Percentiles rank a stretch among this genome's conserved stretches.
Conservation (phyloP, 768 basidiomycete genomes). For the Chalciporus piperatus region DNA sequence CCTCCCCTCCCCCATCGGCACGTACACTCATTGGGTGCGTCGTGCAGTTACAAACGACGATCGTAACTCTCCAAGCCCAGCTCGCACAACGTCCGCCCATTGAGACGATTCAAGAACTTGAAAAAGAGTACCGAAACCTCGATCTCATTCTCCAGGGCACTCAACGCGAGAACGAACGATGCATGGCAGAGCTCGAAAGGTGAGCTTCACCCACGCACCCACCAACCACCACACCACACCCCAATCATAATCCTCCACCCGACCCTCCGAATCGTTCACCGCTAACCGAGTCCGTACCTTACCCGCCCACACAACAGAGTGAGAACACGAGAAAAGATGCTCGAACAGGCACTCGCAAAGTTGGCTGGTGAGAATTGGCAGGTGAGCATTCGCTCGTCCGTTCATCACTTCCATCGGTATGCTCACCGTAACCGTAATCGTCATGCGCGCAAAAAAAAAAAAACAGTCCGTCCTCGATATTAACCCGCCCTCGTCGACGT, state of each 20-base stretch:
- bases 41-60: conserved; percentile 60
- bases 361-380: conserved; percentile 83
- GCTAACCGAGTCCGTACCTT: conserved; percentile 18
- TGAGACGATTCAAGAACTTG: conserved; percentile 60
- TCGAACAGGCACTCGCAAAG: conserved; percentile 69
- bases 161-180: conserved; percentile 81
- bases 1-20: neutral
- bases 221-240: no score
- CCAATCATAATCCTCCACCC: no score
- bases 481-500: conserved; percentile 30
- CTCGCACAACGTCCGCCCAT: conserved; percentile 66
- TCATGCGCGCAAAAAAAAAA: no score
- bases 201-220: no score
- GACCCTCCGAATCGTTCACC: no score
- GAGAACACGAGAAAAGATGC: conserved; percentile 69
- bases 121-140: conserved; percentile 72
- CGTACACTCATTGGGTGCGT: no score
- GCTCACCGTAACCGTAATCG: no score
- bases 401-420: no score
- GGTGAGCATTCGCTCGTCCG: conserved; percentile 43
- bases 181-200: conserved; percentile 80
- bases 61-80: conserved; percentile 61
- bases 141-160: conserved; percentile 78
- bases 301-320: conserved; percentile 29
- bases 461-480: conserved; percentile 33